Base-by-base conservation (phyloP, 805 yeast species). In the Nakazawaea laoshanensis region DNA sequence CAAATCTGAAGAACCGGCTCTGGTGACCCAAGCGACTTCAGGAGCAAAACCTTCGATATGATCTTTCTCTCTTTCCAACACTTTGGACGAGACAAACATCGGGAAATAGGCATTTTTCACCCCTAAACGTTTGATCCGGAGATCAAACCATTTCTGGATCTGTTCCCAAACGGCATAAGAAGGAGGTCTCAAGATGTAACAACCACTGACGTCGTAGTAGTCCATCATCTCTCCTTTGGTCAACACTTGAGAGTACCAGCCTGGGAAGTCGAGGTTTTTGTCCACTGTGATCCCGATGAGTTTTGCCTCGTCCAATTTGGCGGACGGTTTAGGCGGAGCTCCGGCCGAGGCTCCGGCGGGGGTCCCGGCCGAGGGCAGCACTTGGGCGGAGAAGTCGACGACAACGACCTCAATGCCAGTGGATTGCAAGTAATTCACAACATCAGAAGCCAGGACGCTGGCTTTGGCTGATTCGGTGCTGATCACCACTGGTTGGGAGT, bases 21-120 rank as follows among this genome's bases (percentile, higher is more conserved):
- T 77, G 36, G 99, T 92, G 46, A 92, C 98, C 99, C 99, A 92
- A 17, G 99, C 99, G 36, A 92, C 99, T 63, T 92, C 99, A 17
- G 99, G 98, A 29, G 99, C 98, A 57, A 92, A 92, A 28, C 99
- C 99, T 62, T 92, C 98, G 48, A 92, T 76, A 57, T 92, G 99
- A 55, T 92, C 99, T 63, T 92, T 92, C 68, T 92, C 99, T 65
- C 79, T 86, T 65, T 94, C 97, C 50, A 92, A 68, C 15, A 94
- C 98, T 47, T 77, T 74, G 29, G 84, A 68, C 7, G 96, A 87
- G 32, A 92, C 97, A 53, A 92, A 92, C 96, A 92, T 85, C 43
- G 99, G 99, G 82, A 92, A 92, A 59, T 89, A 89, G 17, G 96
- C 81, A 61, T 92, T 92, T 50, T 79, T 76, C 39, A 94, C 98